Conservation (phyloP, 2,329 filamentous ascomycete species). For the Cercospora zeina region DNA sequence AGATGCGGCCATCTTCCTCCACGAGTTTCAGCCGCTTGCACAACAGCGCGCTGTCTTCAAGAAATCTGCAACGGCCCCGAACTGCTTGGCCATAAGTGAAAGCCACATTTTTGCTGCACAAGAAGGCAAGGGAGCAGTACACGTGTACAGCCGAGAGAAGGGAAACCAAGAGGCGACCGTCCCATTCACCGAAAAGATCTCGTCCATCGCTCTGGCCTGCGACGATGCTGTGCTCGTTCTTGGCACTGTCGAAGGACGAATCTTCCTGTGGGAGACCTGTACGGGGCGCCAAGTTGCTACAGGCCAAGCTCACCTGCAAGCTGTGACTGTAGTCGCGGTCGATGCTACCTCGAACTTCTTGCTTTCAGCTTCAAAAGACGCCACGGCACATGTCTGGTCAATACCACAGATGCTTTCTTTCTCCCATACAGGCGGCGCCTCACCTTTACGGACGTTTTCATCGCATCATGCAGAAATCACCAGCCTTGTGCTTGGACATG, state of each 20-base stretch:
- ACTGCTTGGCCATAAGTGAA: constrained; percentile 75
- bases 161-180: constrained; percentile 86
- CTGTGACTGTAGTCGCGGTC: constrained; percentile 72
- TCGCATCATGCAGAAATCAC: constrained; percentile 75
- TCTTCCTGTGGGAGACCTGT: constrained; percentile 87
- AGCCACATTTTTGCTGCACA: constrained; percentile 91
- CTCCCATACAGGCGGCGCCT: constrained; percentile 56
- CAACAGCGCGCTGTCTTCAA: constrained; percentile 80
- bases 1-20: constrained; percentile 84
- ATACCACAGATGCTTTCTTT: constrained; percentile 71
- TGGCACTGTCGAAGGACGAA: constrained; percentile 79
- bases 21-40: constrained; percentile 76
- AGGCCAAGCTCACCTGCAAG: constrained; percentile 74
- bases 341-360: constrained; percentile 71
- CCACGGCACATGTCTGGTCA: constrained; percentile 91
- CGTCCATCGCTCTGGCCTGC: constrained; percentile 70
- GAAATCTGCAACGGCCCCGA: constrained; percentile 79
- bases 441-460: constrained; percentile 75
- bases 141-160: constrained; percentile 83
- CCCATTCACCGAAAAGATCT: constrained; percentile 83
- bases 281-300: constrained; percentile 77
- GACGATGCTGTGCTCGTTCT: constrained; percentile 69
- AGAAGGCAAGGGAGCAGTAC: constrained; percentile 83
- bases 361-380: constrained; percentile 78
- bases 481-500: constrained; percentile 62